phyloP scores from a whole-genome alignment of 1,139 yeast species.

The Candida anutae region DNA sequence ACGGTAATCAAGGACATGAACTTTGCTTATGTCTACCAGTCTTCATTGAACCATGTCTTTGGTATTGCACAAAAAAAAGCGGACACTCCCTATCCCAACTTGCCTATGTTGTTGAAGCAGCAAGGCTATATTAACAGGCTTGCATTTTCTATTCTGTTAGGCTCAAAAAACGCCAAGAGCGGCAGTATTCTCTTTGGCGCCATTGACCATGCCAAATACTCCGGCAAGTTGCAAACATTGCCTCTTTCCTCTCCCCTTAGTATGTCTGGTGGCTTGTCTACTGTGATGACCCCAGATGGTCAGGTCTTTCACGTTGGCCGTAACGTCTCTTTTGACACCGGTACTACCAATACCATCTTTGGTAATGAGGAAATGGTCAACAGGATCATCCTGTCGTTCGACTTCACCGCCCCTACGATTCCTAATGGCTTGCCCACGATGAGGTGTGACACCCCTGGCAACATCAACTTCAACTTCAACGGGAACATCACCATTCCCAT shows the following conservation, averaged over 20 bases:
- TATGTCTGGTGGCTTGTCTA: background rate
- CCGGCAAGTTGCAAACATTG: slow-evolving; percentile 8
- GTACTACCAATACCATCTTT: background rate
- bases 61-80: no score
- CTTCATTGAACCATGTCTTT: slow-evolving; percentile 49
- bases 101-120: slow-evolving; percentile 11
- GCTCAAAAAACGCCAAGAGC: slow-evolving; percentile 24
- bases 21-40: no score
- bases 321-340: background rate
- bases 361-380: background rate
- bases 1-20: no score
- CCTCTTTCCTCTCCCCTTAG: background rate
- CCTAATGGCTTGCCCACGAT: background rate
- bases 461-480: slow-evolving; percentile 27
- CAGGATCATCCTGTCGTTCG: background rate
- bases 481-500: slow-evolving; percentile 6
- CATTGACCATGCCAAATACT: slow-evolving; percentile 12
- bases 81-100: no score
- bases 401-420: no score
- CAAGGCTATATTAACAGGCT: slow-evolving; percentile 19
- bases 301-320: background rate
- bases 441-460: slow-evolving; percentile 1
- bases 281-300: background rate
- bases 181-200: slow-evolving; percentile 15
- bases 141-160: slow-evolving; percentile 38